Evolutionary conservation across 1,139 yeast genomes (phyloP).

Genomic region (Magnusiomyces tetraspermus): DNA sequence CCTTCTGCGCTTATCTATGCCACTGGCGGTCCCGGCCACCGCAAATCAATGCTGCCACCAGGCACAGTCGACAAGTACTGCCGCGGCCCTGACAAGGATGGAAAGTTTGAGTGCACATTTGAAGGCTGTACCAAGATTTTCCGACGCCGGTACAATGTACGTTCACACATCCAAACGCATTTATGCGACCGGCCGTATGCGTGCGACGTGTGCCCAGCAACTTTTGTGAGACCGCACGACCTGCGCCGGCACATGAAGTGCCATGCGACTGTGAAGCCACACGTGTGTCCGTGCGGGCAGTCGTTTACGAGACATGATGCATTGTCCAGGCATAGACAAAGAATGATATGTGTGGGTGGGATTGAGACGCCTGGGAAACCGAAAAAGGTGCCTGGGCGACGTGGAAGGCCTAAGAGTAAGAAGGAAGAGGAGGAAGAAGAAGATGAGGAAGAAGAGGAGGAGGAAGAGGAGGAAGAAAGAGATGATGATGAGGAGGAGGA

Average conservation of each 20-base stretch:
- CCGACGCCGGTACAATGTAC: conserved; percentile 83
- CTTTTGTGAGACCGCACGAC: conserved; percentile 87
- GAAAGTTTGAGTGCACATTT: conserved; percentile 59
- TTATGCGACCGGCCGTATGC: conserved; percentile 80
- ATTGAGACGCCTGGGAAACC: conserved; percentile 35
- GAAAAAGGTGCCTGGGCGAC: conserved; percentile 21
- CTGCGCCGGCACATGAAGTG: conserved; percentile 82
- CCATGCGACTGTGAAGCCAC: conserved; percentile 62
- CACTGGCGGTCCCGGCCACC: conserved; percentile 19
- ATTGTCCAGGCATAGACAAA: conserved; percentile 63
- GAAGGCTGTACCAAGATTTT: conserved; percentile 77
- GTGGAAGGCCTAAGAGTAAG: background rate
- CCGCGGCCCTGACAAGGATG: conserved; percentile 64
- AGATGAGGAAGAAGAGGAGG: conserved; percentile 5
- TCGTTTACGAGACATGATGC: conserved; percentile 88
- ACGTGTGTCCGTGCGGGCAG: conserved; percentile 83
- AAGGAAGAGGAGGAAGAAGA: conserved; percentile 4
- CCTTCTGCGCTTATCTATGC: conserved; percentile 1
- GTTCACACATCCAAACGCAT: conserved; percentile 96
- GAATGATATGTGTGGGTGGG: conserved; percentile 75
- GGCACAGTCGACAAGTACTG: conserved; percentile 83
- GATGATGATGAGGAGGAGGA: conserved; percentile 13
- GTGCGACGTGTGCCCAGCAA: conserved; percentile 50
- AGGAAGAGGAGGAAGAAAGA: background rate
- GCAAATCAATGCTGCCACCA: conserved; percentile 67